Evolutionary conservation across 1,139 yeast species (phyloP).

Genomic region (Ogataea hybrid): DNA sequence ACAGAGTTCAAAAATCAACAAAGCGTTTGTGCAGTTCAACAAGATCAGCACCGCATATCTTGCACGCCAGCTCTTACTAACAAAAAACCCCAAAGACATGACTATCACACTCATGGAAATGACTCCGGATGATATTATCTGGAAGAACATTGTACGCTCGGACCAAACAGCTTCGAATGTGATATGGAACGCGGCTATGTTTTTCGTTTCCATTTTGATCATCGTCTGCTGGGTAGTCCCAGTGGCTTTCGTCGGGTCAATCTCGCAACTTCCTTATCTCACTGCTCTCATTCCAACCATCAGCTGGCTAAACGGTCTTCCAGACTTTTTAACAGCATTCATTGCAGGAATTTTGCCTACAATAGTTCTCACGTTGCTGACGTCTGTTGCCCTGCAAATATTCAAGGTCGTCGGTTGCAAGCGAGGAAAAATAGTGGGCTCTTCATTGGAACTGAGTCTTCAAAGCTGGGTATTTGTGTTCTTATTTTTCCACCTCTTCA

Average conservation of each 20-base stretch:
- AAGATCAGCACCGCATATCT: conserved; percentile 48
- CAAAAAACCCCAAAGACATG: conserved; percentile 42
- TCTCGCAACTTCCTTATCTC: conserved; percentile 62
- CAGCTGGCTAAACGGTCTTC: conserved; percentile 48
- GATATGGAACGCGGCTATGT: conserved; percentile 42
- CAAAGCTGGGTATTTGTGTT: conserved; percentile 71
- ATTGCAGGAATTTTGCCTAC: conserved; percentile 62
- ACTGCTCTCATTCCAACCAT: conserved; percentile 55
- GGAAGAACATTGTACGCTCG: conserved; percentile 52
- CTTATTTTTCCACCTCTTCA: conserved; percentile 74
- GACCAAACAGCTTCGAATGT: conserved; percentile 31
- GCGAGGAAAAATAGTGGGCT: conserved; percentile 54
- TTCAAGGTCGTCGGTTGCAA: conserved; percentile 49
- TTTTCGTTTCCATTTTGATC: conserved; percentile 42
- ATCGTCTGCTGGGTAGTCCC: conserved; percentile 68
- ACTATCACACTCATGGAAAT: conserved; percentile 46
- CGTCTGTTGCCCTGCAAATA: conserved; percentile 51
- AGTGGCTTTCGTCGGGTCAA: conserved; percentile 64
- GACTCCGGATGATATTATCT: conserved; percentile 56
- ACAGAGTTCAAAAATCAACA: conserved; percentile 32
- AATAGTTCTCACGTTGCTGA: conserved; percentile 52
- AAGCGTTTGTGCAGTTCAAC: conserved; percentile 53
- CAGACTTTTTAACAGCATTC: conserved; percentile 49
- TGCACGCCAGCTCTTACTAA: conserved; percentile 52
- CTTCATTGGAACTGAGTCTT: conserved; percentile 55